These are phyloP conservation scores for Coccomyxa subellipsoidea DNA, from an alignment of 163 green algal genomes.

Conservation along the genomic window DNA sequence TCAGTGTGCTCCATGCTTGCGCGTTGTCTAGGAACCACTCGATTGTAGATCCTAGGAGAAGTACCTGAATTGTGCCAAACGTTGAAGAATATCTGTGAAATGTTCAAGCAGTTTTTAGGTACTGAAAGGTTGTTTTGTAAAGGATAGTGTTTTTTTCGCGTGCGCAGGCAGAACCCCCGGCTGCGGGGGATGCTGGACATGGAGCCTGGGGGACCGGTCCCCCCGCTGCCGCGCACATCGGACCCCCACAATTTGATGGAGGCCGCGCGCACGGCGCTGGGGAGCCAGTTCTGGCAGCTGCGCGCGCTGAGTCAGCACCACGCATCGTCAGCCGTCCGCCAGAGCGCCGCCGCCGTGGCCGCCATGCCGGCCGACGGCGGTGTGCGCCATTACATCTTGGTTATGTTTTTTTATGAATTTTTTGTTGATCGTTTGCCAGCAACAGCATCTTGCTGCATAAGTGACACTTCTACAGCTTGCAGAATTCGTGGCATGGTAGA, in stretches of 20 bases:
- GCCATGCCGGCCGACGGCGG: background rate
- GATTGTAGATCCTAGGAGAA: background rate
- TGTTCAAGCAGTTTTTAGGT: too few relatives aligned
- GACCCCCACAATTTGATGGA: background rate
- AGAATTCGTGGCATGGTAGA: background rate
- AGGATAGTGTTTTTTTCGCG: background rate
- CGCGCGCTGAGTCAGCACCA: background rate
- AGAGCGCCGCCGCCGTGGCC: background rate
- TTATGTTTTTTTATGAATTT: too few relatives aligned
- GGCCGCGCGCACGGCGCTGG: background rate
- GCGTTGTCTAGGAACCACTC: background rate
- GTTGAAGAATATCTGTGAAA: too few relatives aligned
- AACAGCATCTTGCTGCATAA: background rate
- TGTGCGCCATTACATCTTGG: background rate
- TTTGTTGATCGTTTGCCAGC: too few relatives aligned
- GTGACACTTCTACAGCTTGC: background rate
- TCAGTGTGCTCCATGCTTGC: too few relatives aligned
- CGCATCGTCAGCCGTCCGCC: background rate
- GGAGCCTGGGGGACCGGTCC: conserved; percentile 43
- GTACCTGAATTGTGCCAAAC: background rate
- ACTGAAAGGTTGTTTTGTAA: background rate
- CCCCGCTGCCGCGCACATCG: background rate
- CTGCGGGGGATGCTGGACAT: conserved; percentile 71
- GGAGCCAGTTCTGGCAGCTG: background rate
- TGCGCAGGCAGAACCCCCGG: conserved; percentile 48